These are phyloP conservation scores for Fusarium sp. DNA, from an alignment of 2,329 filamentous ascomycete genomes.

Conservation along the genomic window DNA sequence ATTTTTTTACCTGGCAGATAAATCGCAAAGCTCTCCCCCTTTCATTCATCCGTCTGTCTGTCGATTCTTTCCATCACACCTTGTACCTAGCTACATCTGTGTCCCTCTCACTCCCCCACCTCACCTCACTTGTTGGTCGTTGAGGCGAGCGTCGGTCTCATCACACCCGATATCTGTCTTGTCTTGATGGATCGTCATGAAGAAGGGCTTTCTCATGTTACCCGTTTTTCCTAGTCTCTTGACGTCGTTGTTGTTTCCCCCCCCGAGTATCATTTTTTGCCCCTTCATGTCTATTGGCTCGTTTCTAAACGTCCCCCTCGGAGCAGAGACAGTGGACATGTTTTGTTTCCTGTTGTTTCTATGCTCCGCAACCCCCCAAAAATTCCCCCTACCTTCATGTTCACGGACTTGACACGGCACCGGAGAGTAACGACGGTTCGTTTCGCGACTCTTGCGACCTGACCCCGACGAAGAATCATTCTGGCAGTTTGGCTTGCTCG, in stretches of 20 bases:
- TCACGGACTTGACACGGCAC: constrained; percentile 14
- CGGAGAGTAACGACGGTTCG: constrained; percentile 2
- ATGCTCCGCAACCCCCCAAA: constrained; percentile 13
- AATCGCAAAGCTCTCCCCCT: constrained; percentile 43
- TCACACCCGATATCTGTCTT: constrained; percentile 27
- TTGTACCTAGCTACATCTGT: constrained; percentile 28
- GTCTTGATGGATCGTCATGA: constrained; percentile 44
- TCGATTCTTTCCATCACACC: constrained; percentile 24
- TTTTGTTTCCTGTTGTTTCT: constrained; percentile 23
- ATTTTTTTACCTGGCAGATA: constrained; percentile 44
- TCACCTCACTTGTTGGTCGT: constrained; percentile 27
- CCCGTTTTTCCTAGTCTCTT: constrained; percentile 25
- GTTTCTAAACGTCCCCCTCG: constrained; percentile 21
- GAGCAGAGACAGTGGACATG: constrained; percentile 30
- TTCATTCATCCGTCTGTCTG: constrained; percentile 29
- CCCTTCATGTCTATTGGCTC: constrained; percentile 34
- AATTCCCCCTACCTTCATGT: constrained; percentile 30
- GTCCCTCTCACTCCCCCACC: constrained; percentile 27
- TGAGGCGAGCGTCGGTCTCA: constrained; percentile 15
- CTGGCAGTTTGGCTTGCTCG: constrained; percentile 14
- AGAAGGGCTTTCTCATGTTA: constrained; percentile 44
- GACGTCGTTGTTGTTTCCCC: constrained; percentile 38
- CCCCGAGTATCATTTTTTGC: constrained; percentile 2
- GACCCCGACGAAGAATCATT: neutral
- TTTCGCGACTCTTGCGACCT: neutral